Base-by-base conservation (phyloP, 176 grass and related monocot genomes). In the Eragrostis curvula region DNA sequence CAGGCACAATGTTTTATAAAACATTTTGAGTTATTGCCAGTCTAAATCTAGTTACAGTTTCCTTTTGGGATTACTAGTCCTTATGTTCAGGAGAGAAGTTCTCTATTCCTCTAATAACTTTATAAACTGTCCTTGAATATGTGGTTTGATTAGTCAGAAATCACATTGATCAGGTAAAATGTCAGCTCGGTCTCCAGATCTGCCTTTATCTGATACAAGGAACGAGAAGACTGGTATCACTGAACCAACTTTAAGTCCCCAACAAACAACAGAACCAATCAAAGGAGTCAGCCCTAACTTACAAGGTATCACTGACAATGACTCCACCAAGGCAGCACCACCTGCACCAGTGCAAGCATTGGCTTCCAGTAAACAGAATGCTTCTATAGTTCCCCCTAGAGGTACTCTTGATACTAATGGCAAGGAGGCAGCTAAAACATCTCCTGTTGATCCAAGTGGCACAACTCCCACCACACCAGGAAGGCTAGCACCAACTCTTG, bases 161-260 rank as follows among this genome's bases (percentile, higher is more conserved):
- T 71, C 32, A 55, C 15, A 40, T 29, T 42, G 57, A n/a, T 25
- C 69, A 79, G 86, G 71, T 41, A 51, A 68, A 79, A 44, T 46
- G 11, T 30, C 42, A 61, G 32, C 16, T 29, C 48, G 65, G 65
- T 44, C 48, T 50, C 49, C 68, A 41, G 27, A 29, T 8, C 1
- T 25, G 6, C 50, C 73, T 79, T 79, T 66, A n/a, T 17, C 65
- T 65, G 41, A 74, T 49, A 50, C 41, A 74, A 68, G 29, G 68
- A 74, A 83, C 1, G 28, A 48, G 74, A 72, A 84, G 60, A 43
- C 21, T 36, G 74, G 7, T 79, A 71, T 73, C 42, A 27, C 28
- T 83, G 66, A 68, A 70, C 18, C 41, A 70, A n/a, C n/a, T n/a
- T n/a, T n/a, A n/a, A n/a, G 25, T 59, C 77, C 73, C 45, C 72